These are phyloP conservation scores for Laburnicola sp. DNA, from an alignment of 2,329 filamentous ascomycete species.

Conservation along the genomic window DNA sequence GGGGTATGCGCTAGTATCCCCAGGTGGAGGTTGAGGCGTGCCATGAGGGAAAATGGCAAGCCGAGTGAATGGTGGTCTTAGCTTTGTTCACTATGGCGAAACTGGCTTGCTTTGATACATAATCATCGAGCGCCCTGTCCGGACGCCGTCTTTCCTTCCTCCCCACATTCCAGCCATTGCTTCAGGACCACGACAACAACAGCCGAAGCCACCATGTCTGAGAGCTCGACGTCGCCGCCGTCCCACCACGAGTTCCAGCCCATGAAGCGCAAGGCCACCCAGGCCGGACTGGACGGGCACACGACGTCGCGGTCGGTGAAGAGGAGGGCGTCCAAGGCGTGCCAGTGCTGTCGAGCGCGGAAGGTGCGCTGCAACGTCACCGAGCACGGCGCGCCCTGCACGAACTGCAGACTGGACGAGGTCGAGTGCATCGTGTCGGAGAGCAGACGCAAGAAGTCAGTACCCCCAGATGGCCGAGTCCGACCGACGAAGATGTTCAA, in stretches of 20 bases:
- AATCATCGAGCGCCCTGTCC: slow-evolving; percentile 31
- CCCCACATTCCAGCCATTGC: slow-evolving; percentile 19
- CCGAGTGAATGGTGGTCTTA: too few relatives aligned
- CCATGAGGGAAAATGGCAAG: slow-evolving; percentile 43
- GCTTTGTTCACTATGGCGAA: slow-evolving; percentile 39
- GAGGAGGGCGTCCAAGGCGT: slow-evolving; percentile 86
- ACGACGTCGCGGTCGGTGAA: slow-evolving; percentile 64
- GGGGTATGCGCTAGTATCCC: slow-evolving; percentile 43
- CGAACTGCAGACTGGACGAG: slow-evolving; percentile 81
- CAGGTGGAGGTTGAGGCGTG: slow-evolving; percentile 37
- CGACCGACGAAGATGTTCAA: slow-evolving; percentile 13
- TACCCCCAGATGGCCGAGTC: slow-evolving; percentile 35
- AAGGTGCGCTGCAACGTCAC: slow-evolving; percentile 95
- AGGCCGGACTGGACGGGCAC: slow-evolving; percentile 58
- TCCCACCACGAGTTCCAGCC: slow-evolving; percentile 39
- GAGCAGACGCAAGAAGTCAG: slow-evolving; percentile 84
- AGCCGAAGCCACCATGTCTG: slow-evolving; percentile 39
- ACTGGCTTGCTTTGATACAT: slow-evolving; percentile 36
- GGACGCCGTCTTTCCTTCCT: slow-evolving; percentile 17
- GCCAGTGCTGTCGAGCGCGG: slow-evolving; percentile 81
- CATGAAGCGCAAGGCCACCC: slow-evolving; percentile 62
- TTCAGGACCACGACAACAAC: slow-evolving; percentile 20
- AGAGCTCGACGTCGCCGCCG: slow-evolving; percentile 42
- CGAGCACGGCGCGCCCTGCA: slow-evolving; percentile 80
- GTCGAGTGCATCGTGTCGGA: slow-evolving; percentile 70